Evolutionary conservation across 1,284 basidiomycete species (phyloP).

Genomic region (Naganishia liquefaciens): DNA sequence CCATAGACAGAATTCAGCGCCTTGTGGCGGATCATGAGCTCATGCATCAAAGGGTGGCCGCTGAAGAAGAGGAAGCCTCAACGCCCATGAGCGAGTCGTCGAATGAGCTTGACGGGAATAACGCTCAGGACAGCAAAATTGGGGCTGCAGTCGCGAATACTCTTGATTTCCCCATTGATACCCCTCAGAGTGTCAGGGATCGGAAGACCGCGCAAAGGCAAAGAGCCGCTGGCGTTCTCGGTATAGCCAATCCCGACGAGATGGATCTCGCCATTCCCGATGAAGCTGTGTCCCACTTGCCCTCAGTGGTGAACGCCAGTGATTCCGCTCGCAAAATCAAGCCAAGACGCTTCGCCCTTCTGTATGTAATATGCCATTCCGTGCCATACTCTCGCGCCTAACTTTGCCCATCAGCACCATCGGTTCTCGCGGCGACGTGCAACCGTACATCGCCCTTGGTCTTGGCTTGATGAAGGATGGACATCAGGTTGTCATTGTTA

Average conservation of each 20-base stretch:
- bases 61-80: slow-evolving; percentile 10
- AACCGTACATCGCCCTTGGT: slow-evolving; percentile 57
- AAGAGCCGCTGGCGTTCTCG: slow-evolving; percentile 21
- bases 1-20: slow-evolving; percentile 36
- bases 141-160: slow-evolving; percentile 26
- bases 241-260: slow-evolving; percentile 6
- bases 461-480: slow-evolving; percentile 59
- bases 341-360: slow-evolving; percentile 48
- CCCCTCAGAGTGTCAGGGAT: slow-evolving; percentile 9
- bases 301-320: slow-evolving; percentile 49
- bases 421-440: slow-evolving; percentile 57
- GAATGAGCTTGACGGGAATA: slow-evolving; percentile 13
- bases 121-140: slow-evolving; percentile 8
- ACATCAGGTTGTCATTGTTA: slow-evolving; percentile 61
- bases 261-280: slow-evolving; percentile 40
- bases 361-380: slow-evolving; percentile 34
- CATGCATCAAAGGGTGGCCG: slow-evolving; percentile 16
- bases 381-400: not conserved
- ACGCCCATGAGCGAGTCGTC: slow-evolving; percentile 34
- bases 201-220: slow-evolving; percentile 15
- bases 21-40: slow-evolving; percentile 33
- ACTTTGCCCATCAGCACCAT: slow-evolving; percentile 46
- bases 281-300: slow-evolving; percentile 46
- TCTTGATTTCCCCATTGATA: slow-evolving; percentile 15
- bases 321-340: slow-evolving; percentile 33